Evolutionary conservation across 2,329 filamentous ascomycete genomes (phyloP).

Genomic region (Beauveria scarabaeidicola): DNA sequence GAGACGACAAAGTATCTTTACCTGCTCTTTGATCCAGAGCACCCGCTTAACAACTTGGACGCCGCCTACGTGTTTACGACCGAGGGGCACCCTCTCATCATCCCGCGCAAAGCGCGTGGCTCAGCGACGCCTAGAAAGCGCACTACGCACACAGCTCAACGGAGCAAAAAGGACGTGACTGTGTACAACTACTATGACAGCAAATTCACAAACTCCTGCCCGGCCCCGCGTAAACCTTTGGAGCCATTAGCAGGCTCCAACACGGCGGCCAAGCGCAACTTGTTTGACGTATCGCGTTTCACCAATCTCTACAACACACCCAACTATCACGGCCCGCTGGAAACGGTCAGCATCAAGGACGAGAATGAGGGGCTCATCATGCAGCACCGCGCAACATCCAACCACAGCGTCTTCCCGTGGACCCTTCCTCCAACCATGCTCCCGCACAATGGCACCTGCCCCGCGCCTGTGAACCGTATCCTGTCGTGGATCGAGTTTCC

Average conservation of each 20-base stretch:
- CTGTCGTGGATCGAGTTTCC: constrained; percentile 62
- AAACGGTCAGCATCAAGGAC: constrained; percentile 35
- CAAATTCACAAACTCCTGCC: constrained; percentile 55
- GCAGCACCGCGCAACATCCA: constrained; percentile 48
- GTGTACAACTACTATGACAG: constrained; percentile 32
- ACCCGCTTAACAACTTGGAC: constrained; percentile 82
- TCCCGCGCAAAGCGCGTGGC: constrained; percentile 43
- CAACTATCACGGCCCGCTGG: constrained; percentile 43
- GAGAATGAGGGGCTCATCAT: constrained; percentile 35
- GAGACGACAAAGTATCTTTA: constrained; percentile 97
- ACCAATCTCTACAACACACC: constrained; percentile 74
- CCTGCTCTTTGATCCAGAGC: constrained; percentile 74
- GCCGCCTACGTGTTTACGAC: constrained; percentile 89
- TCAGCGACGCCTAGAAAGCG: background rate
- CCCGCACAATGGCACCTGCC: constrained; percentile 68
- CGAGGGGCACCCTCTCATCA: constrained; percentile 85
- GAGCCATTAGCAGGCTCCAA: constrained; percentile 67
- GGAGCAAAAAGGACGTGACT: constrained; percentile 12
- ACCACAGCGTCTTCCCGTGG: constrained; percentile 88
- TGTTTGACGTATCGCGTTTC: constrained; percentile 84
- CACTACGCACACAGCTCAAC: constrained; percentile 13
- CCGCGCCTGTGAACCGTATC: constrained; percentile 59
- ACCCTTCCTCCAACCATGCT: constrained; percentile 72
- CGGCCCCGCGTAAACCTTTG: constrained; percentile 43
- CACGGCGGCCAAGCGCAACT: constrained; percentile 67